phyloP scores from a whole-genome alignment of 2,329 filamentous ascomycete genomes.

The Nectriaceae sp. region DNA sequence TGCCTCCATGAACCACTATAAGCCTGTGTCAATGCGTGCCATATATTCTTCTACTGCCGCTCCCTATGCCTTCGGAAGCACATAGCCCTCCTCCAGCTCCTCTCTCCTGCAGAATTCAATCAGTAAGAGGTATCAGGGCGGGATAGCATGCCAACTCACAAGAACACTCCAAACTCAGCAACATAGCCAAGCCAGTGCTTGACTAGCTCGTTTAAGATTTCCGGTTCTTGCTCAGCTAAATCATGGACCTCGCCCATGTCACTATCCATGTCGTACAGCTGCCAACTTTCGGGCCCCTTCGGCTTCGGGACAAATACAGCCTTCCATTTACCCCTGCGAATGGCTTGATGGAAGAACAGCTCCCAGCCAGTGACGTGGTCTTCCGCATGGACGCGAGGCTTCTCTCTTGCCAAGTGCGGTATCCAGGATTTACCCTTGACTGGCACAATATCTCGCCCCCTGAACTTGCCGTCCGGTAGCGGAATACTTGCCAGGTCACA shows the following conservation, averaged over 20 bases:
- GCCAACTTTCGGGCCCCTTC: conserved; percentile 51
- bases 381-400: conserved; percentile 45
- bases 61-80: background rate
- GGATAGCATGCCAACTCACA: background rate
- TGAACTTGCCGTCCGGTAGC: conserved; percentile 39
- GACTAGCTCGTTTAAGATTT: conserved; percentile 48
- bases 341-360: conserved; percentile 50
- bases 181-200: conserved; percentile 60
- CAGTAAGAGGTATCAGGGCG: background rate
- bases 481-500: conserved; percentile 46
- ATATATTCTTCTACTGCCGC: too few species aligned
- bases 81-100: background rate
- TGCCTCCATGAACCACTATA: too few species aligned
- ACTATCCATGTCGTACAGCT: conserved; percentile 53
- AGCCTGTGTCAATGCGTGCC: too few species aligned
- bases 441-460: conserved; percentile 49
- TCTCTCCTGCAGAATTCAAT: background rate
- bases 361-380: conserved; percentile 58
- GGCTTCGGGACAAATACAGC: conserved; percentile 58
- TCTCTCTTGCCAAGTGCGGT: conserved; percentile 36
- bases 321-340: conserved; percentile 59
- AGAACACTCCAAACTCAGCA: conserved; percentile 16
- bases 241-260: conserved; percentile 55
- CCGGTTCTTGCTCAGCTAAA: conserved; percentile 40
- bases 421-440: conserved; percentile 53